Base-by-base conservation (phyloP, 1,284 basidiomycete species). In the Marasmius oreades region DNA sequence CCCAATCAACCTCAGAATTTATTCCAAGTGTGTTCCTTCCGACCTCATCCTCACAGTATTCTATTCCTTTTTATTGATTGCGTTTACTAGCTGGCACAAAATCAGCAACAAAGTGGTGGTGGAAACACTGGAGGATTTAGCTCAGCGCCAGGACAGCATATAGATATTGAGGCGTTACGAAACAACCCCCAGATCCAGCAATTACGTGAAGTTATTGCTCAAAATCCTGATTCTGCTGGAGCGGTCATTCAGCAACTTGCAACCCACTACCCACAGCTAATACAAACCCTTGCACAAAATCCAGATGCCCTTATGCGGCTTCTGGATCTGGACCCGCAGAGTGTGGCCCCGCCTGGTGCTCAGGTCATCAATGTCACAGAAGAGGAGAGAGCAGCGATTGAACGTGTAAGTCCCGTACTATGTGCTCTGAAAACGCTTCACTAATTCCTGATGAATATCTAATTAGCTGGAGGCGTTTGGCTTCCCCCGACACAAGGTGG, bases 321-420 rank as follows among this genome's bases (percentile, higher is more conserved):
- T 1, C 76, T 95, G 3, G 82, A 76, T 0, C 76, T 73, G 18
- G 71, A 68, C 2, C 80, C 74, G 2, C 77, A 73, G 20, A 82
- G 47, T 20, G 75, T 12, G 83, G 76, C 1, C 34, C 85, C 86
- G 2, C 81, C 83, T 3, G 86, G 84, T 55, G 77, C 81, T 1
- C 85, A 87, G 51, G 83, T 90, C 10, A 75, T 96, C 60, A 83
- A 85, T 56, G 81, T 96, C 39, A 95, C 93, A 5, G 78, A 81
- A 48, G 92, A 95, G 61, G 95, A 98, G 71, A 78, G 81, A 53
- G 92, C 82, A 51, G 92, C 94, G 5, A 95, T 98, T 61, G 81
- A 87, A 70, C 79, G 95, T 66, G 93, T 93, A 70, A 70, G 88
- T 24, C 44, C 52, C 18, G 14, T 57, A 18, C 12, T 36, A 51